A percentile compares a stretch with the other conserved stretches of the same genome.
Conservation (phyloP, 2,329 filamentous ascomycete genomes). For the Camillea tinctor region DNA sequence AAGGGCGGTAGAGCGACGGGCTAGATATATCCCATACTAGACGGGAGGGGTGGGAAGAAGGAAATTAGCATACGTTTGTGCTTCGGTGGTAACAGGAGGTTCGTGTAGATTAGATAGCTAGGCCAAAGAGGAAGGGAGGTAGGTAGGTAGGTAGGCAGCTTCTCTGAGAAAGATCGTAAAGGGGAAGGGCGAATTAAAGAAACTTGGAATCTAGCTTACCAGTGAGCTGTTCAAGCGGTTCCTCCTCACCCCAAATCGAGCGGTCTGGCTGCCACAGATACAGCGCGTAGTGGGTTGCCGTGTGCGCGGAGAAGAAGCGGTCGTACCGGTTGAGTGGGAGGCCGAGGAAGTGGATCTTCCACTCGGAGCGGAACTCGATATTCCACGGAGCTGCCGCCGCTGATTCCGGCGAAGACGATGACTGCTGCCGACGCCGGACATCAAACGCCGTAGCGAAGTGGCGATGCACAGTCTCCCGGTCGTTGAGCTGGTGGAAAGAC, state of each 20-base stretch:
- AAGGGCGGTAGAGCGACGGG: slow-evolving; percentile 48
- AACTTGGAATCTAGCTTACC: no score
- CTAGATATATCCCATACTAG: slow-evolving; percentile 59
- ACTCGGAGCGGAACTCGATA: slow-evolving; percentile 55
- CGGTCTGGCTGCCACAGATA: slow-evolving; percentile 61
- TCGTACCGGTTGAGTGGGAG: slow-evolving; percentile 54
- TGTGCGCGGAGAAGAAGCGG: slow-evolving; percentile 64
- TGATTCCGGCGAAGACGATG: slow-evolving; percentile 7
- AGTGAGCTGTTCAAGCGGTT: slow-evolving; percentile 55
- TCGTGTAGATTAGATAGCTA: no score
- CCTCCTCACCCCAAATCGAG: slow-evolving; percentile 54
- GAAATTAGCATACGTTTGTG: no score
- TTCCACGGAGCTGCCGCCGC: slow-evolving; percentile 35
- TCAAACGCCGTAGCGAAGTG: slow-evolving; percentile 62
- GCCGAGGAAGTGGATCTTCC: slow-evolving; percentile 58
- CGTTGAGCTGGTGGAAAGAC: slow-evolving; percentile 51
- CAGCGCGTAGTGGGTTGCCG: slow-evolving; percentile 56
- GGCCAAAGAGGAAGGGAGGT: no score
- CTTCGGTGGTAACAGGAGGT: no score
- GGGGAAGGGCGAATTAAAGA: no score
- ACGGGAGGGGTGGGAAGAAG: no score
- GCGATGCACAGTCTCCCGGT: slow-evolving; percentile 49
- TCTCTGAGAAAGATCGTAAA: no score
- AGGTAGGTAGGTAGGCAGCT: no score
- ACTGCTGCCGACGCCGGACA: slow-evolving; percentile 31